Base-by-base conservation (phyloP, 345 rosid species). In the Gossypium thurberi region DNA sequence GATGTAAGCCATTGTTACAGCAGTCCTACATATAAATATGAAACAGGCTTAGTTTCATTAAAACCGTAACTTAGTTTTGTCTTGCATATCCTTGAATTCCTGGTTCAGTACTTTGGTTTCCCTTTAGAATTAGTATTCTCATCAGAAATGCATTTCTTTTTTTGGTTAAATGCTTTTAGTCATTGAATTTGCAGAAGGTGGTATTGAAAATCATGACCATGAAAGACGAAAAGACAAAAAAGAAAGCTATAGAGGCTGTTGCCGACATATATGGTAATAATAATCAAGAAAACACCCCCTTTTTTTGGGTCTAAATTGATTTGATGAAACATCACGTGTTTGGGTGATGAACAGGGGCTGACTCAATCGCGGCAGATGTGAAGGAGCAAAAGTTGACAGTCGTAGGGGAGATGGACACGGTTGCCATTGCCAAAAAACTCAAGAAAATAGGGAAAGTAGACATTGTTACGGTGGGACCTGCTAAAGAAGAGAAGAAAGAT, bases 231-330 rank as follows among this genome's bases (percentile, higher is more conserved):
- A 81, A 83, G 78, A 81, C 82, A 1, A 83, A 76, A 83, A 74
- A 72, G 75, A 85, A 81, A 77, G 88, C 85, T 72, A 79, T 81
- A 4, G 77, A 85, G 57, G 81, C 81, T 33, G 80, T 68, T 21
- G 85, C 81, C 43, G 79, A 78, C 53, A 62, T 80, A 52, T 76
- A 74, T 50, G 84, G 82, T 80, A 74, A 48, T 3, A 12, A 37
- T 37, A 20, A 37, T 10, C 14, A 52, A 17, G 52, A 33, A 10
- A 14, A n/a, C 26, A 42, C 50, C 6, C 10, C 8, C 33, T 33
- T 61, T 15, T 15, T 61, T 1, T 2, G 3, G 37, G 37, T 26
- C 1, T 48, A 48, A 48, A 48, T 48, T 48, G 52, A 2, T 48
- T 48, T 12, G 12, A 14, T 21, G 33, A 44, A 42, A 44, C 4